phyloP scores from a whole-genome alignment of 805 yeast genomes.

The Kazachstania africana region DNA sequence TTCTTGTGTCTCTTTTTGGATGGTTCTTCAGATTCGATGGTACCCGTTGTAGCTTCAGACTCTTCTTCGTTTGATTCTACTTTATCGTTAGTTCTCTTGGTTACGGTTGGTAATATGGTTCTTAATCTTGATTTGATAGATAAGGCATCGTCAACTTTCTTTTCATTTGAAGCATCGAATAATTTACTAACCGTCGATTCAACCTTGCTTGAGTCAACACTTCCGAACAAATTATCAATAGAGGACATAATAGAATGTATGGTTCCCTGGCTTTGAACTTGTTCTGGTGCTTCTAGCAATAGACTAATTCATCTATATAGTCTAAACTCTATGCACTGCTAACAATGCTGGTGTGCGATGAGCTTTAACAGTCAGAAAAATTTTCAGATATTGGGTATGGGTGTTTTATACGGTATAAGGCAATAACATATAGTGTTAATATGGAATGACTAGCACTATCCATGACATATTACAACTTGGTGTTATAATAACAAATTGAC shows the following conservation, averaged over 20 bases:
- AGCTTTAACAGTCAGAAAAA: no score
- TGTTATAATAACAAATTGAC: no score
- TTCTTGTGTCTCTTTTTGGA: conserved; percentile 3
- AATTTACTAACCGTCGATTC: conserved; percentile 27
- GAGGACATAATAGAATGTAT: conserved; percentile 10
- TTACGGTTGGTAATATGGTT: conserved; percentile 3
- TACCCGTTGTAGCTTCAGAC: neutral
- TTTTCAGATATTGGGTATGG: no score
- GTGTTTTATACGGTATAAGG: no score
- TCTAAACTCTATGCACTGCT: no score
- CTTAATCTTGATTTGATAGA: conserved; percentile 3
- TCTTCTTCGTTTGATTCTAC: conserved; percentile 1
- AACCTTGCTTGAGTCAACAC: conserved; percentile 19
- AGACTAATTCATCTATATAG: neutral
- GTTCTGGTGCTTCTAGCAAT: neutral
- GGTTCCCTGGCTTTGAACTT: no score
- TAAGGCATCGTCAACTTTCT: conserved; percentile 1
- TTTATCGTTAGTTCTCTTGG: conserved; percentile 3
- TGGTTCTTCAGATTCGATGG: conserved; percentile 1
- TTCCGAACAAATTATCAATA: conserved; percentile 26
- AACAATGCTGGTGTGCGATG: no score
- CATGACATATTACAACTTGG: no score
- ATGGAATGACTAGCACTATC: no score
- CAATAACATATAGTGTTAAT: no score
- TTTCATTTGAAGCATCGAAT: conserved; percentile 31